Evolutionary conservation across 2,329 filamentous ascomycete genomes (phyloP).

Genomic region (Talaromyces sp.): DNA sequence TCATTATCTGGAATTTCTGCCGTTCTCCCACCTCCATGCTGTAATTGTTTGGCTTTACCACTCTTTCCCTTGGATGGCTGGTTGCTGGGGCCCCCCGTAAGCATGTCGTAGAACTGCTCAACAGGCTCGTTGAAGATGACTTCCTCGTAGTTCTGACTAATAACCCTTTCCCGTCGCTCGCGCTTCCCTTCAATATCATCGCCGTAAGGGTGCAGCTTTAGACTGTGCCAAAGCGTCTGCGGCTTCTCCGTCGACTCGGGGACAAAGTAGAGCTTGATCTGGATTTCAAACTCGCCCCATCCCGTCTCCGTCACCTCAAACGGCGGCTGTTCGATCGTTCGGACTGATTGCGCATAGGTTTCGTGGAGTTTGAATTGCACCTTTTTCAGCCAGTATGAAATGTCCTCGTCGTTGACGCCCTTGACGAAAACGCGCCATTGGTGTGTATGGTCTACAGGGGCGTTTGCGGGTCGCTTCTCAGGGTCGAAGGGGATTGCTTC

Average conservation of each 20-base stretch:
- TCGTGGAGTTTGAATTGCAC: constrained; percentile 98
- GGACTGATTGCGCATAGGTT: constrained; percentile 85
- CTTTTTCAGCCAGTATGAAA: constrained; percentile 92
- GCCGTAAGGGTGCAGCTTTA: constrained; percentile 87
- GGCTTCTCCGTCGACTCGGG: constrained; percentile 87
- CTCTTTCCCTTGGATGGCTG: constrained; percentile 54
- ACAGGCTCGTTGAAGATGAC: constrained; percentile 97
- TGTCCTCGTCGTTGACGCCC: constrained; percentile 81
- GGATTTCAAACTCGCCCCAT: constrained; percentile 97
- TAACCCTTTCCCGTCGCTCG: constrained; percentile 60
- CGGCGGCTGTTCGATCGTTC: constrained; percentile 74
- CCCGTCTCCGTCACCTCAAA: constrained; percentile 90
- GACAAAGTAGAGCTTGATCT: constrained; percentile 90
- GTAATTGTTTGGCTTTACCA: constrained; percentile 46
- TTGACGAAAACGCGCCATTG: constrained; percentile 94
- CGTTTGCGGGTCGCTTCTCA: constrained; percentile 66
- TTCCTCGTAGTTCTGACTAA: constrained; percentile 83
- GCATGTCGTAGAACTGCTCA: constrained; percentile 80
- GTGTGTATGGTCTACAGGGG: constrained; percentile 90
- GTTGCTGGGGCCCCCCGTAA: constrained; percentile 61
- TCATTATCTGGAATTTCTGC: constrained; percentile 70
- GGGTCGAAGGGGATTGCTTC: constrained; percentile 77
- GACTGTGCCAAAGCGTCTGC: constrained; percentile 88
- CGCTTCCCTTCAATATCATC: constrained; percentile 69
- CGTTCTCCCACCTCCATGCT: constrained; percentile 56